phyloP scores from a whole-genome alignment of 768 basidiomycete genomes.

The Collybia nuda region DNA sequence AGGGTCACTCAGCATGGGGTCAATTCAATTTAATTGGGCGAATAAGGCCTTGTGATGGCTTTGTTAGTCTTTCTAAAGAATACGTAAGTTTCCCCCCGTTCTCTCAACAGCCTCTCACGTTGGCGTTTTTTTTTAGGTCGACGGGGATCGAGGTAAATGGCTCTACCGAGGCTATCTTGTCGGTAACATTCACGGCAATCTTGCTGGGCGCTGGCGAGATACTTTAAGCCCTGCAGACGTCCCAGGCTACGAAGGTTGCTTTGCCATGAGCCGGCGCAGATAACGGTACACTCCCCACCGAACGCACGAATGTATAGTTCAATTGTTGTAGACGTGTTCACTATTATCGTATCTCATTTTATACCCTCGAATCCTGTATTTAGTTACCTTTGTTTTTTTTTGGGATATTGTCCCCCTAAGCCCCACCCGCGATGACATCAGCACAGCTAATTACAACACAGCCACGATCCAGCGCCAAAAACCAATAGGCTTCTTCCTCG shows the following conservation, averaged over 20 bases:
- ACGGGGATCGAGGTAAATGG: conserved; percentile 79
- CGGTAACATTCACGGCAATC: conserved; percentile 63
- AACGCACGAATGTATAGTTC: background rate
- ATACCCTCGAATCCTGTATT: no score
- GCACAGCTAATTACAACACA: no score
- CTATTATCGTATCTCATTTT: no score
- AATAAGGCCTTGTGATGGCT: conserved; percentile 79
- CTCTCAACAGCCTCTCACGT: conserved; percentile 1
- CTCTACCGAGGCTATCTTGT: conserved; percentile 83
- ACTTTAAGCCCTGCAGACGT: conserved; percentile 62
- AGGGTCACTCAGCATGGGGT: conserved; percentile 94
- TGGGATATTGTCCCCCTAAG: no score
- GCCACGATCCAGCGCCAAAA: no score
- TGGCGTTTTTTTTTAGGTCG: conserved; percentile 41
- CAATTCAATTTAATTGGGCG: conserved; percentile 80
- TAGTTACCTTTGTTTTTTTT: no score
- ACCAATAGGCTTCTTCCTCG: no score
- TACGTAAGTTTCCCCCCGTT: conserved; percentile 51
- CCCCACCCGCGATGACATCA: no score
- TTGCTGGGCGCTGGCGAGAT: conserved; percentile 88
- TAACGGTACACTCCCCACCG: conserved; percentile 20
- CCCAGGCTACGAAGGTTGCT: conserved; percentile 85
- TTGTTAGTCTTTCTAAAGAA: conserved; percentile 81
- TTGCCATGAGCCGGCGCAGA: conserved; percentile 68
- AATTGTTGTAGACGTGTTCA: no score